Conservation (phyloP, 768 basidiomycete genomes). For the Tubosaeta sp. region DNA sequence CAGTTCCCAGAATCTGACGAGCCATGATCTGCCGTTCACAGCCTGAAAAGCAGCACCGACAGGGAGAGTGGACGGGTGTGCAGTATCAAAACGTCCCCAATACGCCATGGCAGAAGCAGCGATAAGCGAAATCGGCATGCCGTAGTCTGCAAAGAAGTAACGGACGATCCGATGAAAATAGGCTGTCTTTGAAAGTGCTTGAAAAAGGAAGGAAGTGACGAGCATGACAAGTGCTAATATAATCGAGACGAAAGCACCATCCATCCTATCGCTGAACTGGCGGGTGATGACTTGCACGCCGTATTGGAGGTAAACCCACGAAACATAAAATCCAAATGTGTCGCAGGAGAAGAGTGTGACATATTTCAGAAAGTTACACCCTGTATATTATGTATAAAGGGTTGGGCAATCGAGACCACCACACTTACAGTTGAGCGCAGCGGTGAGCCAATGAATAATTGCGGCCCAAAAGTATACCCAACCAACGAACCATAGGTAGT, state of each 20-base stretch:
- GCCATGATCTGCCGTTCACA: constrained; percentile 71
- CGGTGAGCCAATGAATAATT: constrained; percentile 80
- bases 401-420: background rate
- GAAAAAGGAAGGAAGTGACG: constrained; percentile 69
- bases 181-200: constrained; percentile 52
- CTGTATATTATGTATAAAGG: constrained; percentile 32
- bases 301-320: constrained; percentile 87
- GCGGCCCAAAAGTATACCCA: constrained; percentile 94
- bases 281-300: constrained; percentile 80
- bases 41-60: constrained; percentile 65
- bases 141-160: constrained; percentile 79
- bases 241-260: constrained; percentile 58
- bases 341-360: constrained; percentile 90
- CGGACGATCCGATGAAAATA: constrained; percentile 75
- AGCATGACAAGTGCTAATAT: constrained; percentile 80
- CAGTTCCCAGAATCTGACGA: constrained; percentile 86
- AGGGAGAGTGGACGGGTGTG: constrained; percentile 64
- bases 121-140: constrained; percentile 84
- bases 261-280: constrained; percentile 46
- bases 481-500: constrained; percentile 82
- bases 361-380: constrained; percentile 80
- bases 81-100: constrained; percentile 72
- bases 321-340: constrained; percentile 90
- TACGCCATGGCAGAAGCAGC: constrained; percentile 76
- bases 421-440: constrained; percentile 65